Percentiles rank a stretch among this genome's conserved stretches.
Evolutionary conservation across 129 eudicot genomes (phyloP).

Genomic region (Flaveria trinervia): DNA sequence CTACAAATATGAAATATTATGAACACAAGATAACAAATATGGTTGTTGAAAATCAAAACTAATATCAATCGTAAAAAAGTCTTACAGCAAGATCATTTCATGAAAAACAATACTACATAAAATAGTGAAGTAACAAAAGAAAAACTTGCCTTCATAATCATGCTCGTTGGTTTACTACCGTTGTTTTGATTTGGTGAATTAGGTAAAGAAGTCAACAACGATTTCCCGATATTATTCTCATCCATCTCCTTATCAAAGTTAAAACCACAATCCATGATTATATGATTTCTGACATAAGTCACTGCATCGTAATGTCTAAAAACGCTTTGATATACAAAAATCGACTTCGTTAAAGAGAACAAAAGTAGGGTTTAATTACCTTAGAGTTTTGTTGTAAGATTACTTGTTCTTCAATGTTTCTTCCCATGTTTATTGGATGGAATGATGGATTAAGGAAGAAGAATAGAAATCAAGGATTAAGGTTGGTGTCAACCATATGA

Average conservation of each 20-base stretch:
- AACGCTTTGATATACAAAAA: background rate
- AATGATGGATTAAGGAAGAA: conserved; percentile 12
- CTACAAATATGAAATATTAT: background rate
- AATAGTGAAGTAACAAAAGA: background rate
- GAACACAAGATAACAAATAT: background rate
- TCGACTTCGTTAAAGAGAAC: background rate
- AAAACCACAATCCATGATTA: background rate
- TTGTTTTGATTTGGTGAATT: conserved; percentile 56
- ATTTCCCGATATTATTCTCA: conserved; percentile 46
- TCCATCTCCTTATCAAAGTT: conserved; percentile 29
- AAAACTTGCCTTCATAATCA: conserved; percentile 74
- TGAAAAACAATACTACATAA: background rate
- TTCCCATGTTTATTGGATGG: conserved; percentile 45
- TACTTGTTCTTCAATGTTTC: conserved; percentile 53
- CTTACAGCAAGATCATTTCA: background rate
- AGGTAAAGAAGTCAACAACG: conserved; percentile 41
- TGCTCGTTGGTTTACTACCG: conserved; percentile 72
- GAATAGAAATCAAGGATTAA: conserved; percentile 15
- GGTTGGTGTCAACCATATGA: conserved; percentile 33
- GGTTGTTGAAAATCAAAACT: background rate
- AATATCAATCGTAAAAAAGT: background rate
- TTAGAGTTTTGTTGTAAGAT: conserved; percentile 43
- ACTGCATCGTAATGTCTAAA: background rate
- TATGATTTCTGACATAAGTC: background rate
- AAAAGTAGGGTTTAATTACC: conserved; percentile 36